Evolutionary conservation across 768 basidiomycete species (phyloP).

Genomic region (Strobilomyces echinocephalus): DNA sequence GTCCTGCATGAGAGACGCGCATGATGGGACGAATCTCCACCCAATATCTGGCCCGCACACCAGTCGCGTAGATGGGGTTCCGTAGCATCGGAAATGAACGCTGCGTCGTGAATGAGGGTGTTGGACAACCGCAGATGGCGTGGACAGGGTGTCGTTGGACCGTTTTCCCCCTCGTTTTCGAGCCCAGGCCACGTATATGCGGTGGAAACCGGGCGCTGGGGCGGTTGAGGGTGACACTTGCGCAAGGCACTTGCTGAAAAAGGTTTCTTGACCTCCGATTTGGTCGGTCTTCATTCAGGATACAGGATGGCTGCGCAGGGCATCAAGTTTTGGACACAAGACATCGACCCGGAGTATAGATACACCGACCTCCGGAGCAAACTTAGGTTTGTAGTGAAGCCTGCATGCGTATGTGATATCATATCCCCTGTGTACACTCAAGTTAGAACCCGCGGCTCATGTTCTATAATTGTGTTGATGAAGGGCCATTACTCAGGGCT

Average conservation of each 20-base stretch:
- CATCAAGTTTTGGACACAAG: not conserved
- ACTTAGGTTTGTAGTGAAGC: slow-evolving; percentile 9
- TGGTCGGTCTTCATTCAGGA: not conserved
- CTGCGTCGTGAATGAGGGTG: not conserved
- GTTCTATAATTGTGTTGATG: slow-evolving; percentile 9
- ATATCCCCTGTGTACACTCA: not conserved
- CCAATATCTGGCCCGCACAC: not conserved
- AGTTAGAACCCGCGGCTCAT: not conserved
- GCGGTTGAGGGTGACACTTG: not conserved
- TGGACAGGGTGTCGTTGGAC: not conserved
- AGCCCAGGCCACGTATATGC: not conserved
- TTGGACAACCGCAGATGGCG: not conserved
- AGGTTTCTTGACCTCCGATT: not conserved
- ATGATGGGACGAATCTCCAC: not conserved
- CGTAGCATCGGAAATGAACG: slow-evolving; percentile 22
- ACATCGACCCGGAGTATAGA: not conserved
- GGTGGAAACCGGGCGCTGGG: not conserved
- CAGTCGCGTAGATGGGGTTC: not conserved
- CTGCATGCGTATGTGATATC: not conserved
- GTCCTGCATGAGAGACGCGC: slow-evolving; percentile 3
- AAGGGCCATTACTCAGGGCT: slow-evolving; percentile 5
- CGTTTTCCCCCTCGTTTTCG: not conserved
- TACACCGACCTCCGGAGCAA: slow-evolving; percentile 2
- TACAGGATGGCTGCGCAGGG: not conserved
- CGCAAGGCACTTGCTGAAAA: not conserved